Conservation (phyloP, 805 yeast genomes). For the Candida orba region DNA sequence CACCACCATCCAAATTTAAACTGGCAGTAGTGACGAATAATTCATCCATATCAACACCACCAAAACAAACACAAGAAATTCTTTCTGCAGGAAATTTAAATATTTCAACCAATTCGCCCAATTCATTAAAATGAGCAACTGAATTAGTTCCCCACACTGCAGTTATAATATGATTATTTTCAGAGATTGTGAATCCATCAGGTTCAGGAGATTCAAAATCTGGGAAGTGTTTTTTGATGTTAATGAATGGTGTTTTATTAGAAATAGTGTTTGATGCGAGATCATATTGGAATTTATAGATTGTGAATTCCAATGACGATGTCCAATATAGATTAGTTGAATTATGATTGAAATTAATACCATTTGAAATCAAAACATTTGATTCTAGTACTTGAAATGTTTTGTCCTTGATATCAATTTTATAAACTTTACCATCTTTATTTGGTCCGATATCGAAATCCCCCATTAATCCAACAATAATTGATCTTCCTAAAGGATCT, state of each 20-base stretch:
- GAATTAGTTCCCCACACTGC: conserved; percentile 60
- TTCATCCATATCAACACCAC: conserved; percentile 34
- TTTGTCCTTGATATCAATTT: conserved; percentile 29
- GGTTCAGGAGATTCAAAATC: conserved; percentile 49
- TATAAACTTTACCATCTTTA: conserved; percentile 47
- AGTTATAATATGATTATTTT: conserved; percentile 44
- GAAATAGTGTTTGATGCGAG: conserved; percentile 27
- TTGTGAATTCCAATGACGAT: conserved; percentile 40
- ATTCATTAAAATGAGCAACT: conserved; percentile 44
- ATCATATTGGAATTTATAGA: conserved; percentile 43
- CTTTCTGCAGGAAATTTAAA: conserved; percentile 51
- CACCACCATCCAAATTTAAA: conserved; percentile 35
- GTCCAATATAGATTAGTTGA: conserved; percentile 42
- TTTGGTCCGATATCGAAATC: conserved; percentile 36
- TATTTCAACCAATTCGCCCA: conserved; percentile 45
- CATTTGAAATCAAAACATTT: conserved; percentile 51
- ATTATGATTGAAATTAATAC: conserved; percentile 48
- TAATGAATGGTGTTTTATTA: conserved; percentile 34
- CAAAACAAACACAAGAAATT: conserved; percentile 57
- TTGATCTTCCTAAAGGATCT: conserved; percentile 60
- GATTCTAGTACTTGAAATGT: conserved; percentile 29
- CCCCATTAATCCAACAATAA: conserved; percentile 79
- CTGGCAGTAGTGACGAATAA: conserved; percentile 66
- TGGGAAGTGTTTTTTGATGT: conserved; percentile 24
- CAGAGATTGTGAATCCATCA: conserved; percentile 68